Conservation (phyloP, 2,329 filamentous ascomycete genomes). For the Diplodia mutila region DNA sequence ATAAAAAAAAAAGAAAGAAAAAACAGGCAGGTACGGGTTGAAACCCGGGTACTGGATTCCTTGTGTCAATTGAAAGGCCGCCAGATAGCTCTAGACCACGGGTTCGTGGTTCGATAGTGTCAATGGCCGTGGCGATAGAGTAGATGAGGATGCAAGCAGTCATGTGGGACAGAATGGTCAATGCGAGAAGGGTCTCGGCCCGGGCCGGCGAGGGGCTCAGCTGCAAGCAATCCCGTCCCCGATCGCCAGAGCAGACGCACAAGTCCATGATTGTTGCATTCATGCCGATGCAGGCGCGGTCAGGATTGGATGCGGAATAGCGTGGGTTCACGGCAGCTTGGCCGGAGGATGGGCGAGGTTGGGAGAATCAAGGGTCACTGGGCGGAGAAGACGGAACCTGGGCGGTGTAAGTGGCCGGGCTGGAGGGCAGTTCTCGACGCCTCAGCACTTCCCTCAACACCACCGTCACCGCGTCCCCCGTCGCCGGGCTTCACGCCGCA, state of each 20-base stretch:
- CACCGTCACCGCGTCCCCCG: background rate
- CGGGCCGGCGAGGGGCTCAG: background rate
- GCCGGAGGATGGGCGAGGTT: no score
- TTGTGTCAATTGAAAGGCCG: no score
- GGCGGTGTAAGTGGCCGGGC: conserved; percentile 12
- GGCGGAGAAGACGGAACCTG: background rate
- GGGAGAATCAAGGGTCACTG: no score
- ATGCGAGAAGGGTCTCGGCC: background rate
- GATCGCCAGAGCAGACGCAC: background rate
- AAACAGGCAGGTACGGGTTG: no score
- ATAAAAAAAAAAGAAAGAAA: no score
- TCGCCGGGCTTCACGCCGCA: conserved; percentile 14
- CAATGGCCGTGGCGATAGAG: no score
- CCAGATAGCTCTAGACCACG: no score
- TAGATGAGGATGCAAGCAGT: no score
- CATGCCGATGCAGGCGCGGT: background rate
- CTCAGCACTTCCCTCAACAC: conserved; percentile 1
- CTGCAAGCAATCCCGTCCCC: background rate
- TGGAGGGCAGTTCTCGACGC: no score
- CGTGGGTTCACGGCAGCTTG: background rate
- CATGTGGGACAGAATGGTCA: no score
- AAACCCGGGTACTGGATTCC: no score
- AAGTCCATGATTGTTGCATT: background rate
- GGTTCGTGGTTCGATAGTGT: no score
- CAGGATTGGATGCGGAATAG: background rate